Conservation (phyloP, 768 basidiomycete genomes). For the Suillus weaverae region DNA sequence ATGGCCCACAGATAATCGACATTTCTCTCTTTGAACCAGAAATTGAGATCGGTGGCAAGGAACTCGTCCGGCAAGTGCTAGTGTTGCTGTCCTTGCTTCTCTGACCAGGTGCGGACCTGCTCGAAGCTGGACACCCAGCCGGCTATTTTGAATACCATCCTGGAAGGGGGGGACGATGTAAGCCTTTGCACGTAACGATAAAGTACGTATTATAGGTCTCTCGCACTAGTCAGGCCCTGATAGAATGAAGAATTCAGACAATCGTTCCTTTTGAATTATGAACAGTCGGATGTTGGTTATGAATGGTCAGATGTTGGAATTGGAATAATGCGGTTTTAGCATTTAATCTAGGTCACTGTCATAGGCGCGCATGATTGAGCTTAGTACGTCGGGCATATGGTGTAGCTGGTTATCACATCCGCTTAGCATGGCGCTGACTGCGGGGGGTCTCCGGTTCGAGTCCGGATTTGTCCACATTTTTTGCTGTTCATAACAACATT, state of each 20-base stretch:
- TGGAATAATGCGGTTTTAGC: too few species aligned
- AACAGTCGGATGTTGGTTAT: not conserved
- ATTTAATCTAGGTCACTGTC: not conserved
- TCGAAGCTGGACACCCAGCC: not conserved
- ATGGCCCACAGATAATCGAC: not conserved
- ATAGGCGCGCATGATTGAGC: accelerated
- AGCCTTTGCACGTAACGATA: not conserved
- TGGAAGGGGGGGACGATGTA: not conserved
- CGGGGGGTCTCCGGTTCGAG: constrained; percentile 42
- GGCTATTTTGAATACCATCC: not conserved
- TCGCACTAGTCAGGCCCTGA: not conserved
- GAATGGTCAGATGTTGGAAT: too few species aligned
- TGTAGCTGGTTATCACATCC: constrained; percentile 44
- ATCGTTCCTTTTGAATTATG: not conserved
- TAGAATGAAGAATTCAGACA: not conserved
- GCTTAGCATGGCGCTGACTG: constrained; percentile 36
- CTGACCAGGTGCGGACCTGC: not conserved
- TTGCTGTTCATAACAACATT: not conserved
- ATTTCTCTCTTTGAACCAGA: not conserved
- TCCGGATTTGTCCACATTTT: constrained; percentile 40
- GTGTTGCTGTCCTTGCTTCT: not conserved
- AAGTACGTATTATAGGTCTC: not conserved
- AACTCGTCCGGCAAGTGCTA: too few species aligned
- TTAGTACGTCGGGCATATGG: constrained; percentile 31
- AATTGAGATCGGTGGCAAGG: not conserved